phyloP scores from a whole-genome alignment of 495 filamentous ascomycete genomes.

The Hyaloscypha variabilis region DNA sequence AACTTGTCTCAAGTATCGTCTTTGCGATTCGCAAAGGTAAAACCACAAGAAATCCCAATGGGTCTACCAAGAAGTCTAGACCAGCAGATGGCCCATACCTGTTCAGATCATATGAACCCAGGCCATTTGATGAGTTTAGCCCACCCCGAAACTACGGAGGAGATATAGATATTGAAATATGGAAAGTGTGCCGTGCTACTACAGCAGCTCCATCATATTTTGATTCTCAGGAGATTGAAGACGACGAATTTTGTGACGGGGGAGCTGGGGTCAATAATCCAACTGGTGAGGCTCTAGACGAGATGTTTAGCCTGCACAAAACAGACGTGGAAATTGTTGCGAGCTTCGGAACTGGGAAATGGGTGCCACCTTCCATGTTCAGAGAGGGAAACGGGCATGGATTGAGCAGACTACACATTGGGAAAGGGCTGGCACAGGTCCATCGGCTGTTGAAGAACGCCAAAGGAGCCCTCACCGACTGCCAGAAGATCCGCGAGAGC shows the following conservation, averaged over 20 bases:
- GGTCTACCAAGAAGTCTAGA: neutral
- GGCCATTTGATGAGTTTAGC: neutral
- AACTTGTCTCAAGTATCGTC: neutral
- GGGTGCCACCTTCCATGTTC: neutral
- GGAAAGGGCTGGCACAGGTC: neutral
- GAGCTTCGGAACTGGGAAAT: slow-evolving; percentile 3
- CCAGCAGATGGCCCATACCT: neutral
- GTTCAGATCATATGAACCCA: neutral
- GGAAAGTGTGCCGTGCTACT: neutral
- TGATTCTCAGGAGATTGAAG: neutral
- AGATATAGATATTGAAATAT: neutral
- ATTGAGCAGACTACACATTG: neutral
- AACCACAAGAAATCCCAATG: neutral
- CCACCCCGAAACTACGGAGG: neutral
- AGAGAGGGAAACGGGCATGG: neutral
- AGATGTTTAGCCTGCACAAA: neutral
- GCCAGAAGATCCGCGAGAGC: neutral
- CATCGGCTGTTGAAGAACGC: neutral
- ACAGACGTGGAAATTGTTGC: neutral
- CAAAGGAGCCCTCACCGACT: neutral
- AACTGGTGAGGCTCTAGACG: neutral
- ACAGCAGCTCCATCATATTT: slow-evolving; percentile 2
- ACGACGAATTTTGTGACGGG: neutral
- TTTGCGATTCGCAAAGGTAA: neutral
- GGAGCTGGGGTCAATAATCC: slow-evolving; percentile 2